Evolutionary conservation across 108 stramenopile species (phyloP), one percentile per base, ranked within the genome.

Genomic region (Seminavis robusta): DNA sequence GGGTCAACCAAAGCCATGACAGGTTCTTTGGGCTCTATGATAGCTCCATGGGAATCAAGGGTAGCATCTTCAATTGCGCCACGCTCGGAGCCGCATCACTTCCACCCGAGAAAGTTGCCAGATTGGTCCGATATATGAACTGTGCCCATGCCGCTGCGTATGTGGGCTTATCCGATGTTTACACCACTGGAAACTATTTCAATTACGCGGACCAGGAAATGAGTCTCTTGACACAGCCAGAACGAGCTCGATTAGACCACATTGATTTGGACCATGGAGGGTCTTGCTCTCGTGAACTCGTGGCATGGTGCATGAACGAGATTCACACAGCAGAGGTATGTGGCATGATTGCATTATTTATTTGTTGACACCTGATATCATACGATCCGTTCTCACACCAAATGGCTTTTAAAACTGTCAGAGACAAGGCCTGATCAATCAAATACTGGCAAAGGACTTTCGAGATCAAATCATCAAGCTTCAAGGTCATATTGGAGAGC

Each of bases 71-170:
- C 23, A 74, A 80, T 46, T 42, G 67, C 17, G 74, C 79, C n/a
- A 46, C 56, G 7, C 21, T 80, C 4, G 56, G 61, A 0, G 32
- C 27, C 4, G 33, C 67, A 0, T 29, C 46, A 36, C 53, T 80
- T 25, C 74, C 79, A 10, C 37, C 17, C 3, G 67, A 71, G 23
- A 15, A 45, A 2, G 79, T 71, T 0, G 13, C 42, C 6, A 42
- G 61, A n/a, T 24, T 80, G 19, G 61, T 73, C 15, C 69, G 74
- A 2, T 62, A 65, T 31, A 53, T 80, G 66, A 80, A 80, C 33
- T 69, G 71, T 7, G 74, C 79, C 3, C 70, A 79, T 21, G 55
- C 67, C 5, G 54, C 69, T 57, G 66, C 65, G 30, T 79, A 72
- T 51, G 63, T 71, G 4, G 78, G 78, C 10, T 47, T 74, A 39